Conservation (phyloP, 148 eudicot genomes). For the Simmondsia chinensis region DNA sequence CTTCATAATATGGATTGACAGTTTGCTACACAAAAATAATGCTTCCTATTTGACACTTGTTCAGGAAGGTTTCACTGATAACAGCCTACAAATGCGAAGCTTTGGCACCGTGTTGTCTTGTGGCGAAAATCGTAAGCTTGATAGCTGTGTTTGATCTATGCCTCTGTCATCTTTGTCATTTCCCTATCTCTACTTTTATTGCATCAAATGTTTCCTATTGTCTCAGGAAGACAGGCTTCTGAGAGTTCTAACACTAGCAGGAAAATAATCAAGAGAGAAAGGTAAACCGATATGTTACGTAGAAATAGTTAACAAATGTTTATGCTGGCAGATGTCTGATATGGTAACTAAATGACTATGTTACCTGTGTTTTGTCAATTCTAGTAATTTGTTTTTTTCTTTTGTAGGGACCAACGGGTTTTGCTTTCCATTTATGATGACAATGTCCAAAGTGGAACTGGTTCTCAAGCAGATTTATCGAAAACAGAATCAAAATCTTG, state of each 20-base stretch:
- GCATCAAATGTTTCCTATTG: slow-evolving; percentile 12
- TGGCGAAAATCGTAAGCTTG: slow-evolving; percentile 36
- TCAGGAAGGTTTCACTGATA: slow-evolving; percentile 60
- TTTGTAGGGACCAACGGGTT: slow-evolving; percentile 38
- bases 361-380: background rate
- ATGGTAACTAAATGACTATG: background rate
- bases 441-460: slow-evolving; percentile 16
- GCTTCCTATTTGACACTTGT: slow-evolving; percentile 2
- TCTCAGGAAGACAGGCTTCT: slow-evolving; percentile 40
- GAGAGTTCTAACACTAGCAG: slow-evolving; percentile 33
- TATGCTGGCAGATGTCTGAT: background rate
- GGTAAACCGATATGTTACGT: slow-evolving; percentile 27
- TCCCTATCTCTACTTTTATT: background rate
- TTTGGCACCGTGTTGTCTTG: slow-evolving; percentile 69
- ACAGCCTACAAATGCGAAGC: slow-evolving; percentile 43
- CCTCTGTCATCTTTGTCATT: background rate
- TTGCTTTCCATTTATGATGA: slow-evolving; percentile 58
- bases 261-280: slow-evolving; percentile 47
- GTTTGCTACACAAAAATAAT: background rate
- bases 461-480: slow-evolving; percentile 24
- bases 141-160: slow-evolving; percentile 1
- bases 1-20: background rate
- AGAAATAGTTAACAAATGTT: background rate
- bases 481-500: slow-evolving; percentile 43
- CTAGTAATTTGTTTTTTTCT: background rate